Conservation (phyloP, 1,284 basidiomycete species). For the Tilletia walkeri region DNA sequence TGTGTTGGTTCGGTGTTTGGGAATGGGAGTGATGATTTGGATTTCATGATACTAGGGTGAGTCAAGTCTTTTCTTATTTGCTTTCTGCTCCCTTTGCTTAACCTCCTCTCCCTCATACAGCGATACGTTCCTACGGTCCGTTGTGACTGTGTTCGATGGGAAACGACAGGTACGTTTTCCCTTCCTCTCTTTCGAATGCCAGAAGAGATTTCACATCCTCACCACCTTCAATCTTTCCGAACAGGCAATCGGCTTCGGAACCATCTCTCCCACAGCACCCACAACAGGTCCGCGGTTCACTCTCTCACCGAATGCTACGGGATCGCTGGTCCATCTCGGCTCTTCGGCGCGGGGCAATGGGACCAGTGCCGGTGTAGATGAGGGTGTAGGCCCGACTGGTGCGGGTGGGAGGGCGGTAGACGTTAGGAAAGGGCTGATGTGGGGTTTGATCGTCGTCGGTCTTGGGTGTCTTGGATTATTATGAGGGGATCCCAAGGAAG, state of each 20-base stretch:
- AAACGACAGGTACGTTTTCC: constrained; percentile 1
- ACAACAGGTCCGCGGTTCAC: not conserved
- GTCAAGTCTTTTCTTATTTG: not conserved
- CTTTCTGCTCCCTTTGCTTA: not conserved
- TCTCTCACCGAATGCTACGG: not conserved
- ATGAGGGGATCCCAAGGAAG: too few species aligned
- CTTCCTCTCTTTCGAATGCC: too few species aligned
- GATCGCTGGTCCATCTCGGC: not conserved
- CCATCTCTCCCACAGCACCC: not conserved
- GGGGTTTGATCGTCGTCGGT: too few species aligned
- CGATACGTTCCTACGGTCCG: not conserved
- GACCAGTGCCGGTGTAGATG: too few species aligned
- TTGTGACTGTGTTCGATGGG: not conserved
- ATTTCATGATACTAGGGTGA: constrained; percentile 7
- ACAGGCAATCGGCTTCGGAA: not conserved
- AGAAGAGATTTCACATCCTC: not conserved
- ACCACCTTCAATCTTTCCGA: not conserved
- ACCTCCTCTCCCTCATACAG: not conserved
- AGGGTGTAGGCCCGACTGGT: too few species aligned
- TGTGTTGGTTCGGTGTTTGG: constrained; percentile 8
- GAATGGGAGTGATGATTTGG: not conserved
- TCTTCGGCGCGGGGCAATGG: too few species aligned
- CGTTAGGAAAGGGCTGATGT: too few species aligned
- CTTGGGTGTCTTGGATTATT: too few species aligned
- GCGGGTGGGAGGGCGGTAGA: too few species aligned